Evolutionary conservation across 2,329 filamentous ascomycete genomes (phyloP), one percentile per base, ranked within the genome.

Genomic region (Alternaria ethzedia): DNA sequence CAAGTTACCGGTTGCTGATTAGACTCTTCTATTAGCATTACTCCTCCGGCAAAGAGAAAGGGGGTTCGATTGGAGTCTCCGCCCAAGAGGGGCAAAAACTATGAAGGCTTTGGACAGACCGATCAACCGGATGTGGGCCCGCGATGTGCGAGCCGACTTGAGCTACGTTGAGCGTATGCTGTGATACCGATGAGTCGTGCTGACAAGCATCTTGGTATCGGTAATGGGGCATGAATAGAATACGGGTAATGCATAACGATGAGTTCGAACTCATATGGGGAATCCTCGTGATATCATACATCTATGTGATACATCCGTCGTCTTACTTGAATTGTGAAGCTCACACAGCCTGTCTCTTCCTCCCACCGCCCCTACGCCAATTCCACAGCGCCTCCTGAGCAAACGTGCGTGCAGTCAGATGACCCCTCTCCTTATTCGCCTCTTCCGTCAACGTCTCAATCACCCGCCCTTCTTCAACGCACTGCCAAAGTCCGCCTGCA

Each of bases 301-400:
- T 49, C 15, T 11, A 41, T 8, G 13, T 41, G 20, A 9, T n/a
- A 10, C 30, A 7, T 25, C 36, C 21, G 3, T 21, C n/a, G 7
- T 6, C 20, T 21, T 12, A 5, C 26, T 13, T 11, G 25, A n/a
- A 32, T 23, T 8, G 4, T 6, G 15, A 21, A n/a, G 21, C 47
- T 75, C 63, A 83, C 25, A 79, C 78, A 55, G 82, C 83, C 85
- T 81, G 81, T 88, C 87, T 81, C 84, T 86, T 82, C 82, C 86
- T 80, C 78, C 87, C 83, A 82, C 89, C 81, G 76, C 91, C 91
- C 85, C 91, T 75, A 85, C 91, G 69, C 93, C 93, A 94, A 65
- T 97, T 80, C 94, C 95, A 97, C 15, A 97, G 82, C 1, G 94
- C 94, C 79, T 98, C 95, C 4, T 91, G 89, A 11, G 95, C 94